Conservation (phyloP, 495 filamentous ascomycete genomes). For the Neurospora tetraspora region DNA sequence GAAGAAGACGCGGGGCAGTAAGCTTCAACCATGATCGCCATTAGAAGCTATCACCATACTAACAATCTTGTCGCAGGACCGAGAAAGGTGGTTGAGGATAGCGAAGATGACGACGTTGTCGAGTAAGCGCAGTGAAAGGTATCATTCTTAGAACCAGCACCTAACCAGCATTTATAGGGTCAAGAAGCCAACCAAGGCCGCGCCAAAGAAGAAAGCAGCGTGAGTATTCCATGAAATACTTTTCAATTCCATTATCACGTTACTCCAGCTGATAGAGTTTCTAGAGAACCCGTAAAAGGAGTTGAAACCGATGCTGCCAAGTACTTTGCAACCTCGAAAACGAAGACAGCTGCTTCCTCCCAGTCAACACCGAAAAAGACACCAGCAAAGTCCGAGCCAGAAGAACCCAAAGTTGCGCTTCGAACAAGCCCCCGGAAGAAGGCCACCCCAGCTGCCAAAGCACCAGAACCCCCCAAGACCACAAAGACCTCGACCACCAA, state of each 20-base stretch:
- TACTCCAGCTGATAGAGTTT: neutral
- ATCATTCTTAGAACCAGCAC: neutral
- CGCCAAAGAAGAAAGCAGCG: slow-evolving; percentile 34
- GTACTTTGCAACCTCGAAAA: slow-evolving; percentile 37
- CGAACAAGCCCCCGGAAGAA: slow-evolving; percentile 35
- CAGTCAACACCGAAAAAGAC: slow-evolving; percentile 24
- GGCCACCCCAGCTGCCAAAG: slow-evolving; percentile 14
- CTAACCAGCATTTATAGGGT: slow-evolving; percentile 15
- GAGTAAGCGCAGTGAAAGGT: slow-evolving; percentile 21
- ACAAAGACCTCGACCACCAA: slow-evolving; percentile 19
- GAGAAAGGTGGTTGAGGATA: slow-evolving; percentile 53
- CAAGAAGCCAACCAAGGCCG: slow-evolving; percentile 30
- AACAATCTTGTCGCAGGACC: slow-evolving; percentile 41
- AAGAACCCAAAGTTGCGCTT: slow-evolving; percentile 18
- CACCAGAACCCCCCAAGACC: slow-evolving; percentile 12
- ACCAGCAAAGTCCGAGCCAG: slow-evolving; percentile 17
- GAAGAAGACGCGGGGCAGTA: slow-evolving; percentile 35
- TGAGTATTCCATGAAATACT: slow-evolving; percentile 10
- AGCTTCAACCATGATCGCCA: slow-evolving; percentile 1
- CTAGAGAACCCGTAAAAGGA: slow-evolving; percentile 25
- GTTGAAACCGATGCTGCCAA: slow-evolving; percentile 36
- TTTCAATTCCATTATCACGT: neutral
- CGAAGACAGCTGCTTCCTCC: slow-evolving; percentile 20
- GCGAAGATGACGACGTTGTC: slow-evolving; percentile 48
- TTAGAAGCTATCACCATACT: slow-evolving; percentile 7